Conservation (phyloP, 139 green algal species). For the Auxenochlorella pyrenoidosa region DNA sequence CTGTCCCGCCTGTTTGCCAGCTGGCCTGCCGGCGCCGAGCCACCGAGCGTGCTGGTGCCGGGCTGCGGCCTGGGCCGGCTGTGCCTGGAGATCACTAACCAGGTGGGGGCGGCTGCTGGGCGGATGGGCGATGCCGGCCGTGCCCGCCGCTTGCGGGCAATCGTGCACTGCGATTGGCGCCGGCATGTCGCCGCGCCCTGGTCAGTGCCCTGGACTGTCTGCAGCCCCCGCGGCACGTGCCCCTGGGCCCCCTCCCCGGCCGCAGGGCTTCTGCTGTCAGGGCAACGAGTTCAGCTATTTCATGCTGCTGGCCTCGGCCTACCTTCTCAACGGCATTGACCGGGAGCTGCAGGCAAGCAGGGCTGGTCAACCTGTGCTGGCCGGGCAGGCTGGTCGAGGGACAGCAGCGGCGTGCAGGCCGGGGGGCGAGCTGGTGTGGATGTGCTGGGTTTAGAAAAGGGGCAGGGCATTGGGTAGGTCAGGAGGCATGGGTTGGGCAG, state of each 20-base stretch:
- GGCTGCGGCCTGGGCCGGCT: conserved; percentile 90
- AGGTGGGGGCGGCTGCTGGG: not conserved
- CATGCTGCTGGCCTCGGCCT: conserved; percentile 94
- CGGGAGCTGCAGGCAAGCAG: conserved; percentile 38
- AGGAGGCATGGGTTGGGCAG: not conserved
- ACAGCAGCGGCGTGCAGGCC: too few relatives aligned
- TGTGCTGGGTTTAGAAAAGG: too few relatives aligned
- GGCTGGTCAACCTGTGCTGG: not conserved
- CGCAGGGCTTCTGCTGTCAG: conserved; percentile 73
- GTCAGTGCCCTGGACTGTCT: too few relatives aligned
- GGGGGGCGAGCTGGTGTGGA: too few relatives aligned
- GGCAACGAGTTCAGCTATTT: conserved; percentile 98
- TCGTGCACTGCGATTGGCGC: too few relatives aligned
- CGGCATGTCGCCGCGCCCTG: too few relatives aligned
- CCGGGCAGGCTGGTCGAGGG: not conserved
- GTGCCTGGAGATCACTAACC: conserved; percentile 70
- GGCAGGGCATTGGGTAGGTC: not conserved
- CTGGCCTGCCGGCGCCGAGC: conserved; percentile 29
- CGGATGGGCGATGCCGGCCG: not conserved
- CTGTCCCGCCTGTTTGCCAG: conserved; percentile 45
- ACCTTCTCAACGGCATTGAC: conserved; percentile 86
- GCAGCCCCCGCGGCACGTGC: not conserved
- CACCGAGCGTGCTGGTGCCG: conserved; percentile 76
- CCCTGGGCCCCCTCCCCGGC: too few relatives aligned
- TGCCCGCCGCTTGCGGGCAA: too few relatives aligned